These are phyloP conservation scores for Rhizoclosmatium globosum DNA, from an alignment of 192 early-diverging fungal species.

Conservation along the genomic window DNA sequence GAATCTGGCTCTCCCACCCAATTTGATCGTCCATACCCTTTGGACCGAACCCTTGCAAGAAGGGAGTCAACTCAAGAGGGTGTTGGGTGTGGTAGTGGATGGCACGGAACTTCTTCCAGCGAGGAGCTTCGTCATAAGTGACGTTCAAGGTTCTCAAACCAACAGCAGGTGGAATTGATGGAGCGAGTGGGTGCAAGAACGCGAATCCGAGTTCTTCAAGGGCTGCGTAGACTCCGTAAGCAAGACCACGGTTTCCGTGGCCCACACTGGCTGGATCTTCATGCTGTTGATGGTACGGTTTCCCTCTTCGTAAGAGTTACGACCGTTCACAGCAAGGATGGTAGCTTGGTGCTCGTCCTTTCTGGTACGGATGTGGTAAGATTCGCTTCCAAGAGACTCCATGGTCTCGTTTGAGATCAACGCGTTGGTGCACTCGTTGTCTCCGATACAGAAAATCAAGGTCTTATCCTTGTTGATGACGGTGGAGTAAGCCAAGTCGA, in stretches of 20 bases:
- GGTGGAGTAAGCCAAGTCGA: not conserved
- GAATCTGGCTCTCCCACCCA: slow-evolving; percentile 34
- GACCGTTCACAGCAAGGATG: slow-evolving; percentile 28
- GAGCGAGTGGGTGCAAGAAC: slow-evolving; percentile 38
- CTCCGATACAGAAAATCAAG: slow-evolving; percentile 28
- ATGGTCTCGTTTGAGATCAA: slow-evolving; percentile 1
- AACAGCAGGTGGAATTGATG: slow-evolving; percentile 28
- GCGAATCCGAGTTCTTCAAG: slow-evolving; percentile 41
- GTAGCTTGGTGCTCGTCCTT: not conserved
- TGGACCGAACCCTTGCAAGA: slow-evolving; percentile 35
- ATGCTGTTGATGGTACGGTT: not conserved
- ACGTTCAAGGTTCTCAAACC: not conserved
- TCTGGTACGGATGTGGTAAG: slow-evolving; percentile 14
- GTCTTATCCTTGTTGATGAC: slow-evolving; percentile 5
- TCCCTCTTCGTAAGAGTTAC: not conserved
- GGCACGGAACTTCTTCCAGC: slow-evolving; percentile 37
- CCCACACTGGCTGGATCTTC: slow-evolving; percentile 17
- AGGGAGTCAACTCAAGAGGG: slow-evolving; percentile 33
- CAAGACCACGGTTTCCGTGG: slow-evolving; percentile 39
- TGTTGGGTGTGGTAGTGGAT: slow-evolving; percentile 47
- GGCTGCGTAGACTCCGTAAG: slow-evolving; percentile 38
- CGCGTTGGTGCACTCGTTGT: slow-evolving; percentile 17
- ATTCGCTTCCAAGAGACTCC: slow-evolving; percentile 14
- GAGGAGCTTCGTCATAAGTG: slow-evolving; percentile 7
- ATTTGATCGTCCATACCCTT: slow-evolving; percentile 5